A percentile compares a stretch with the other conserved stretches of the same genome.
Conservation (phyloP, 75 land plant genomes). For the Gnetum montanum region DNA sequence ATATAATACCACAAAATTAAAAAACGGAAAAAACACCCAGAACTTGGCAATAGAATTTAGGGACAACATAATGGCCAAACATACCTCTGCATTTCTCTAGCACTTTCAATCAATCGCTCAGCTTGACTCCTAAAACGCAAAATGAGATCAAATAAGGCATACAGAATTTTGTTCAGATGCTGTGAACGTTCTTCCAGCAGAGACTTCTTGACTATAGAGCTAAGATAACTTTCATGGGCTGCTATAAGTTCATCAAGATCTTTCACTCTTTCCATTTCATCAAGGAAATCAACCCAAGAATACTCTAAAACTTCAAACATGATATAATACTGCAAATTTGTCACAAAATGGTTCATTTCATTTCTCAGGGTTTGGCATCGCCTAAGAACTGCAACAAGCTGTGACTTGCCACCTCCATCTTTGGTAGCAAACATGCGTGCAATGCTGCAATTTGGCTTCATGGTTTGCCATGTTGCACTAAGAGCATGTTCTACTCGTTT, state of each 20-base stretch:
- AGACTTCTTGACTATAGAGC: constrained; percentile 86
- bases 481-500: constrained; percentile 96
- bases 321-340: constrained; percentile 94
- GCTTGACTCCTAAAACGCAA: constrained; percentile 78
- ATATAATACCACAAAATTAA: neutral
- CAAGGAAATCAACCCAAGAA: constrained; percentile 85
- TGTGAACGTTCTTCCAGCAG: constrained; percentile 88
- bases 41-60: neutral
- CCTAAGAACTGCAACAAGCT: constrained; percentile 56
- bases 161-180: constrained; percentile 59
- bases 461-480: constrained; percentile 88
- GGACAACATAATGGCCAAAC: too few relatives aligned
- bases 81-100: constrained; percentile 75
- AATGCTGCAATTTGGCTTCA: constrained; percentile 87
- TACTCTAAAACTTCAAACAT: constrained; percentile 99
- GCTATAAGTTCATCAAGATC: constrained; percentile 91
- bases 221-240: constrained; percentile 94
- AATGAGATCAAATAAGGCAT: constrained; percentile 78
- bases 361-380: constrained; percentile 90
- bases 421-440: constrained; percentile 52
- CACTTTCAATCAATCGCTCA: constrained; percentile 81
- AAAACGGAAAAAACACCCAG: neutral
- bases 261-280: constrained; percentile 86
- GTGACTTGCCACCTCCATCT: constrained; percentile 45
- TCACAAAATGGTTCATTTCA: constrained; percentile 98